Evolutionary conservation across 129 eudicot species (phyloP).

Genomic region (Flaveria brownii): DNA sequence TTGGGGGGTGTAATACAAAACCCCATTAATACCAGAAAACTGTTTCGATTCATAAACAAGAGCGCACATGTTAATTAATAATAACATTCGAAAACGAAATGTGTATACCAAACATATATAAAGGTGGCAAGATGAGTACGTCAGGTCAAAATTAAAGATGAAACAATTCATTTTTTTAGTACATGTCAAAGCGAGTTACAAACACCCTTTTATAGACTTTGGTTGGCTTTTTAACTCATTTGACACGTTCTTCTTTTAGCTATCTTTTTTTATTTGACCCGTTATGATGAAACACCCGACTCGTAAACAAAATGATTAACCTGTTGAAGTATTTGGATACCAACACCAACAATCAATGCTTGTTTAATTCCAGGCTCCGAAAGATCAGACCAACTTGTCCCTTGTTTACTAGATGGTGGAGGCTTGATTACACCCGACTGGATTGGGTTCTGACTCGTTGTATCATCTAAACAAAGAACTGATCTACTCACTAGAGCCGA

Average conservation of each 20-base stretch:
- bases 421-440: slow-evolving; percentile 44
- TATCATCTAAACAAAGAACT: slow-evolving; percentile 47
- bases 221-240: background rate
- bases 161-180: background rate
- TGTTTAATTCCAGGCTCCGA: slow-evolving; percentile 83
- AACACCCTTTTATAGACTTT: background rate
- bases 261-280: background rate
- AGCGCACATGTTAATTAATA: background rate
- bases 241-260: background rate
- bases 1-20: slow-evolving; percentile 91
- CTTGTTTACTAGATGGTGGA: slow-evolving; percentile 41
- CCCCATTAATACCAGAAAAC: slow-evolving; percentile 92
- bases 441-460: slow-evolving; percentile 45
- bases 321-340: slow-evolving; percentile 96
- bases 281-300: background rate
- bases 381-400: slow-evolving; percentile 70
- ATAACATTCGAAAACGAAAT: background rate
- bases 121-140: background rate
- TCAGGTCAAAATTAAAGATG: background rate
- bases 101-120: background rate
- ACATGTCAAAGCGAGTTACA: too few species aligned
- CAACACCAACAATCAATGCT: slow-evolving; percentile 86
- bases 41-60: slow-evolving; percentile 12
- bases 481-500: slow-evolving; percentile 89
- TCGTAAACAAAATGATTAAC: slow-evolving; percentile 30